These are phyloP conservation scores for Aspergillus leporis DNA, from an alignment of 495 filamentous ascomycete species.

Conservation along the genomic window DNA sequence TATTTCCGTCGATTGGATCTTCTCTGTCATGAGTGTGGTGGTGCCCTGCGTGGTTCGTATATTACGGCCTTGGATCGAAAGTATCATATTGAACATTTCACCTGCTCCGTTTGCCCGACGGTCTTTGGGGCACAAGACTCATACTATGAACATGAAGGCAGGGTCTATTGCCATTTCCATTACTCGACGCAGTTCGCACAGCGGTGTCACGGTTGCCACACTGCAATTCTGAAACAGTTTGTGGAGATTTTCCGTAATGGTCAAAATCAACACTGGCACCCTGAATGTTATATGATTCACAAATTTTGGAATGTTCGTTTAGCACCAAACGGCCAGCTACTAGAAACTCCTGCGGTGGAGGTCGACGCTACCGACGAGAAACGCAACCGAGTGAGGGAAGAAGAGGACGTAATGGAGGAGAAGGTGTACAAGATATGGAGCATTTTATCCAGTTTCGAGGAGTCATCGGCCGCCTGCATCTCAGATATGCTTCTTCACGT, in stretches of 20 bases:
- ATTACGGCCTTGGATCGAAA: conserved; percentile 97
- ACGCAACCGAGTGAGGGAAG: conserved; percentile 71
- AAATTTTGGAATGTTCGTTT: conserved; percentile 99
- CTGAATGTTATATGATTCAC: conserved; percentile 99
- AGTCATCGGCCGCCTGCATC: conserved; percentile 96
- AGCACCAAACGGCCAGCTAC: conserved; percentile 54
- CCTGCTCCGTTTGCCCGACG: conserved; percentile 94
- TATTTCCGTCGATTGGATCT: conserved; percentile 93
- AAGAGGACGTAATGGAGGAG: conserved; percentile 94
- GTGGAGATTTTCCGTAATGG: conserved; percentile 98
- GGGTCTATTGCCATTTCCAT: conserved; percentile 98
- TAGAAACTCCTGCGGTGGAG: conserved; percentile 49
- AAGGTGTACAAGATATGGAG: conserved; percentile 99
- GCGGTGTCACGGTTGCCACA: conserved; percentile 93
- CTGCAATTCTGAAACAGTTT: conserved; percentile 98
- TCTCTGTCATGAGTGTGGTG: conserved; percentile 87
- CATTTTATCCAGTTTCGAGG: conserved; percentile 93
- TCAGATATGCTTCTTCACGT: conserved; percentile 99
- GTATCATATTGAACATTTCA: conserved; percentile 99
- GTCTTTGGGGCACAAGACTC: conserved; percentile 97
- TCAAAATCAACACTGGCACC: conserved; percentile 98
- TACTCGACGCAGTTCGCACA: conserved; percentile 98
- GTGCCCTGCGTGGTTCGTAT: conserved; percentile 93
- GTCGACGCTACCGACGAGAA: conserved; percentile 70
- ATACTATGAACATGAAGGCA: conserved; percentile 97